Base-by-base conservation (phyloP, 768 basidiomycete genomes). In the Termitomyces sp. region DNA sequence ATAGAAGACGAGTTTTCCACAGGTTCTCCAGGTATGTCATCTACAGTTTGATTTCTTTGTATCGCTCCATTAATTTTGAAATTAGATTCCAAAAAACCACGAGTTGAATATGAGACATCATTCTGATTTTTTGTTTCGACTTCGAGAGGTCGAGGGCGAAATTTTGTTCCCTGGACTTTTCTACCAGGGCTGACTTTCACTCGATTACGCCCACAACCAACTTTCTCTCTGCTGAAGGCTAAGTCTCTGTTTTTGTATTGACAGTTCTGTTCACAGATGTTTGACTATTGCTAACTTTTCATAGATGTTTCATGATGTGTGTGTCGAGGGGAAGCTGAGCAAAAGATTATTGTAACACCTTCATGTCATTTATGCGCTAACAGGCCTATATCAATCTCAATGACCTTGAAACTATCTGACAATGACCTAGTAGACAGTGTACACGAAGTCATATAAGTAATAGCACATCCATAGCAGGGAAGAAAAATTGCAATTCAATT, bases 1-100 rank as follows among this genome's bases (percentile, higher is more conserved):
- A 65, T 61, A 39, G 68, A 67, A 53, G 64, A 68, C 41, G 68
- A 68, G 6, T 55, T 57, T 26, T 63, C 69, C 53, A 68, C 67
- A 29, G 66, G 66, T 59, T 81, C 82, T 57, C 80, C 83, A 63
- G 80, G 84, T 82, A 56, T 22, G 65, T 54, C 34, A 27, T 27
- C 9, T 14, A 13, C 4, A 3, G 42, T 51, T 10, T 10, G 0
- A 39, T 41, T 39, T 27, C 5, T 32, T 34, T 18, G 18, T 24
- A 24, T 37, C 2, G 9, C 7, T 39, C 31, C 1, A 9, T 12
- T 34, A 16, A 58, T 50, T 6, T 29, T 49, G 8, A 16, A 44
- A 22, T 5, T 10, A 64, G 63, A 53, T 43, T 16, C 59, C 29
- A 64, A 64, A 57, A 59, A 61, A 56, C 44, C 54, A 13, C 63